Evolutionary conservation across 1,284 basidiomycete genomes (phyloP), one percentile per base, ranked within the genome.

Genomic region (Bjerkandera adusta): DNA sequence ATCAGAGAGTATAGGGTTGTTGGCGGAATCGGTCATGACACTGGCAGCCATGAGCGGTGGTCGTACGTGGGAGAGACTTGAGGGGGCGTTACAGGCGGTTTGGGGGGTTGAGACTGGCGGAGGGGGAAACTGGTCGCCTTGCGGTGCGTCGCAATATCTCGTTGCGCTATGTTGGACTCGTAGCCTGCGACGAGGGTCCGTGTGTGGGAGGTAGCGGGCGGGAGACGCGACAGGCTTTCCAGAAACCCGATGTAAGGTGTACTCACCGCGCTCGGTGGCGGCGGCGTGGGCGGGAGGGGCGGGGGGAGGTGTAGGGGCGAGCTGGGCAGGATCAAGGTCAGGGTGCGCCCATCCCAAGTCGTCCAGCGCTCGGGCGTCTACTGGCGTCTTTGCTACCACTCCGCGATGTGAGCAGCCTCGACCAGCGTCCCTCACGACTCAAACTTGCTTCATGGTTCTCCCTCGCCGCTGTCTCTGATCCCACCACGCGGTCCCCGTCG

Each of bases 221-320:
- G 8, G 27, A 30, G 27, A 30, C 27, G 8, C 27, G 8, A 30
- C 21, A 34, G 41, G 41, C 41, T 43, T 21, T 43, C 41, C 41
- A 43, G 41, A 43, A n/a, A n/a, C n/a, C n/a, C n/a, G n/a, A n/a
- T n/a, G n/a, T 8, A n/a, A 36, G 16, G 27, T 22, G 27, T 29
- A 12, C 15, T 29, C 12, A 21, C 5, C n/a, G n/a, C n/a, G n/a
- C n/a, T n/a, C n/a, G n/a, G n/a, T n/a, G n/a, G n/a, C n/a, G n/a
- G n/a, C n/a, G n/a, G n/a, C n/a, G n/a, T n/a, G n/a, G n/a, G n/a
- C n/a, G n/a, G n/a, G n/a, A n/a, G n/a, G n/a, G n/a, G n/a, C n/a
- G n/a, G n/a, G n/a, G n/a, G n/a, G n/a, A n/a, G n/a, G n/a, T n/a
- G n/a, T n/a, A n/a, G n/a, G n/a, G n/a, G n/a, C n/a, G n/a, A n/a